Conservation (phyloP, 164 flowering plant genomes). For the Echeveria elegans region DNA sequence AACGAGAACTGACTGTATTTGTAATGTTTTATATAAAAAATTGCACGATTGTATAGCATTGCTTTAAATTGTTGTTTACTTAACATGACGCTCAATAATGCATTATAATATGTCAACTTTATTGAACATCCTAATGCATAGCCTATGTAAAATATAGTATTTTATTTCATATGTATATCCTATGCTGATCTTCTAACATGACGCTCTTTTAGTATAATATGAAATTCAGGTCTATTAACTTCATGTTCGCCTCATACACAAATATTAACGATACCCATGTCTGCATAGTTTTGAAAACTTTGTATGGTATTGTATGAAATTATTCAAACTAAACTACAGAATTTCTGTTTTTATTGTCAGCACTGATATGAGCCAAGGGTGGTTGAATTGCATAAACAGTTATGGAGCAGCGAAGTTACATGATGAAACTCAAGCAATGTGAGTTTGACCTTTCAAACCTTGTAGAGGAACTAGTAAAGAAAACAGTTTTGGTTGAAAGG, state of each 20-base stretch:
- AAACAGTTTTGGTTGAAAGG: constrained; percentile 5
- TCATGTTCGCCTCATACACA: constrained; percentile 3
- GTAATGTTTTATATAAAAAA: background rate
- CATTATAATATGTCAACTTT: background rate
- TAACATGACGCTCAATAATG: background rate
- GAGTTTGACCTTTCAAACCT: constrained; percentile 1
- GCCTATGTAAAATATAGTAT: no score
- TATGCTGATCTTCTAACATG: no score
- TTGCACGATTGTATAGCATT: background rate
- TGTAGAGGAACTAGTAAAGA: constrained; percentile 4
- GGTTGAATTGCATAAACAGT: background rate
- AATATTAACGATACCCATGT: background rate
- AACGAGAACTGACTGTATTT: no score
- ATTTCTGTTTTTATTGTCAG: background rate
- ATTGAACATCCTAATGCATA: no score
- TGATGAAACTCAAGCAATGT: background rate
- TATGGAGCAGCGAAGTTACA: background rate
- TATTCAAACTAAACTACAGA: no score
- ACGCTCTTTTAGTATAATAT: background rate
- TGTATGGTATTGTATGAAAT: no score
- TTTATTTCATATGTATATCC: no score
- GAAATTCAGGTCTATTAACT: background rate
- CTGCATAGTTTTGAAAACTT: background rate
- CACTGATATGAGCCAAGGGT: background rate
- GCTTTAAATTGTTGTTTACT: background rate